phyloP scores from a whole-genome alignment of 1,284 basidiomycete genomes.

The Rhodofomes roseus region DNA sequence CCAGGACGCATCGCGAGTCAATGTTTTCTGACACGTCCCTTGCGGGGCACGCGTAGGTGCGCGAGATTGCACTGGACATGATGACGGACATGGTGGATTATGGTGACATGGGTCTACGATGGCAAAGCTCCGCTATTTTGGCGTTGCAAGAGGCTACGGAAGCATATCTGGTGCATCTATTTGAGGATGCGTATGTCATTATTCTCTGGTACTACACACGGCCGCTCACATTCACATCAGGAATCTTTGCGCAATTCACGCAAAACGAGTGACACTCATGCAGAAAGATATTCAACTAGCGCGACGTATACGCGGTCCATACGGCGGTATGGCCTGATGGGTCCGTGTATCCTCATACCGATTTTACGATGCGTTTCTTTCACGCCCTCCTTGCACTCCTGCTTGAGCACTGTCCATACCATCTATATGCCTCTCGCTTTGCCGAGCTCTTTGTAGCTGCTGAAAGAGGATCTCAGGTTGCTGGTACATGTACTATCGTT shows the following conservation, averaged over 20 bases:
- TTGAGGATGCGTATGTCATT: constrained; percentile 86
- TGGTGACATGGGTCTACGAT: constrained; percentile 64
- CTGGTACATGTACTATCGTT: neutral
- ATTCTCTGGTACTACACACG: neutral
- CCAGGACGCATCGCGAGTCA: neutral
- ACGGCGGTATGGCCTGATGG: constrained; percentile 43
- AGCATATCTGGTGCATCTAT: constrained; percentile 90
- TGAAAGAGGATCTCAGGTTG: neutral
- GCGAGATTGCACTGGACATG: constrained; percentile 89
- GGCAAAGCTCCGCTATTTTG: constrained; percentile 89
- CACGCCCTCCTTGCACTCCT: neutral
- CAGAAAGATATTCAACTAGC: constrained; percentile 96
- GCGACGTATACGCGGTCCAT: constrained; percentile 86
- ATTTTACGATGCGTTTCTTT: neutral
- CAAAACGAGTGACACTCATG: constrained; percentile 98
- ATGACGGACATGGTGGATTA: constrained; percentile 69
- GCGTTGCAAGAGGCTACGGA: constrained; percentile 95
- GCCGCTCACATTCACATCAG: constrained; percentile 33
- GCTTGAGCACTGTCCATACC: neutral
- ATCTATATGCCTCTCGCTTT: neutral
- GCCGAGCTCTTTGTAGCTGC: neutral
- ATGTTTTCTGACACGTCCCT: neutral
- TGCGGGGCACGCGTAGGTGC: constrained; percentile 53
- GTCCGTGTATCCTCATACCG: no score
- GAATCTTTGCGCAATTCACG: constrained; percentile 95